Evolutionary conservation across 1,284 basidiomycete genomes (phyloP), one percentile per base, ranked within the genome.

Genomic region (Ceratobasidium sp.): DNA sequence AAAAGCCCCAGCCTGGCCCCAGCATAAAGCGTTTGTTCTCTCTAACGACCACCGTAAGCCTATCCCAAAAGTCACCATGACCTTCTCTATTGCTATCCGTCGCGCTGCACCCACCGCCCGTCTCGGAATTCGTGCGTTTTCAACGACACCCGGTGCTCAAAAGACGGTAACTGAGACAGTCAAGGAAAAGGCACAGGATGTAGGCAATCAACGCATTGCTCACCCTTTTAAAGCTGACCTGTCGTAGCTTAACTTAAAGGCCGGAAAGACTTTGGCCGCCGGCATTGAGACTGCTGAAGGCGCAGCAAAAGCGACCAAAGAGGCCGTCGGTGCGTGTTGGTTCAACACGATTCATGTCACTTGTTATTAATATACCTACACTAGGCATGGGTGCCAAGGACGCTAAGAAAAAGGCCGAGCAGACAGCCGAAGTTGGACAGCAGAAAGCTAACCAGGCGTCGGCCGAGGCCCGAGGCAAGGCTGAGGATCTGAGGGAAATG

Each of bases 261-360:
- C 76, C 25, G 76, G 76, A 52, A 77, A 76, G 76, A 62, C 57
- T 22, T 34, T 77, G n/a, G 76, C 76, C 15, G 46, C 71, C 44
- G 76, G 73, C 29, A 46, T 77, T 37, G 76, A 77, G 5, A 69
- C 44, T 25, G 65, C 61, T 49, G 76, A 77, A 32, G 34, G 32
- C 17, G 71, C 68, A 7, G 29, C 57, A n/a, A 40, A 77, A 4
- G 62, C 43, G 40, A 76, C 76, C 22, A 77, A 77, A 34, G 76
- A 77, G 29, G 61, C 69, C 0, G 37, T 74, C 11, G 76, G 76
- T 74, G 43, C 25, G 69, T 25, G 19, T 1, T 40, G 6, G 44
- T 51, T 32, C 22, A 29, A 61, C 15, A 15, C 19, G 34, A n/a
- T 25, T 9, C 13, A 40, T 49, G 11, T n/a, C 19, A 46, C 7